Evolutionary conservation across 805 yeast genomes (phyloP), one percentile per base, ranked within the genome.

Genomic region (Dipodascopsis tothii): DNA sequence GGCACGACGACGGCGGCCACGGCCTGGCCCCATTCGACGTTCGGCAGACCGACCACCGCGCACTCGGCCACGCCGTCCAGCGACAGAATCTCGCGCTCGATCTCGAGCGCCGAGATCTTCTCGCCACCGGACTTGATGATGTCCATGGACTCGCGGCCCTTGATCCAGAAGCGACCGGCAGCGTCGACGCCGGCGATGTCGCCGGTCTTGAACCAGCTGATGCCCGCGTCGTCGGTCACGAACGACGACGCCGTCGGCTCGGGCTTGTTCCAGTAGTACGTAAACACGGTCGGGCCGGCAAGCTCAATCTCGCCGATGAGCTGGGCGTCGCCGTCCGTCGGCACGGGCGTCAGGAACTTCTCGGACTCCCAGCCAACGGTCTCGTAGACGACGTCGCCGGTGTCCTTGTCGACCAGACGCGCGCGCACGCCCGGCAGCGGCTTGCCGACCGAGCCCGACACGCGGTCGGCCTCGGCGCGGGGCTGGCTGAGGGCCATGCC

Each of bases 131-230:
- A 53, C 43, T 62, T 62, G 48, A 62, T 62, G 33, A 62, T 61
- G 40, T 62, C 66, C 67, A 62, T 62, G 37, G 61, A 56, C 34
- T 61, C 61, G 19, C 66, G 55, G 4, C 66, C 66, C 32, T 56
- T 68, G 44, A 78, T 76, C 50, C 60, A 65, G 35, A 77, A 58
- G 41, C 73, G 63, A 2, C 81, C 80, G 1, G 59, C 56, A 1
- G 50, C 48, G 25, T 68, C 69, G 33, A 75, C 61, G 14, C 62
- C 58, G 9, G 75, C 81, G 55, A 77, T 69, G 55, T 77, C 82
- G 22, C 82, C 82, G 3, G 81, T 75, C 35, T 63, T 59, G 59
- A 75, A 75, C 78, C 80, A 77, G 6, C 66, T 52, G 4, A 33
- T 25, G 16, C 59, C 57, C 19, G 27, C 35, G 6, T 25, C 41